phyloP scores from a whole-genome alignment of 345 rosid species.

The Eucalyptus brandiana region DNA sequence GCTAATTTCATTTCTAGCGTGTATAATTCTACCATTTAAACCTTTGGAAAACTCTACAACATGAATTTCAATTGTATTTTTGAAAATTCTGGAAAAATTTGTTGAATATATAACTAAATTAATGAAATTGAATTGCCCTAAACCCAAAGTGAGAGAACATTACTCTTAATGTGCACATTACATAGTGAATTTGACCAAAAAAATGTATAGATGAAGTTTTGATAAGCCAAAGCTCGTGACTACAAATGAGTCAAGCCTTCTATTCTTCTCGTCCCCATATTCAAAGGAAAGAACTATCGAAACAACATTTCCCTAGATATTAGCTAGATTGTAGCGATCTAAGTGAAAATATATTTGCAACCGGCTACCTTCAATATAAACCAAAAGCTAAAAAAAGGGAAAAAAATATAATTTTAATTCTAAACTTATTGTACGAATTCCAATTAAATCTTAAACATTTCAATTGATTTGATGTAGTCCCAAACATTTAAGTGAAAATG shows the following conservation, averaged over 20 bases:
- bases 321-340: too few relatives aligned
- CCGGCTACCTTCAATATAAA: not conserved
- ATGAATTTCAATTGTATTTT: not conserved
- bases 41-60: not conserved
- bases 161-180: not conserved
- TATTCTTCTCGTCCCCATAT: too few relatives aligned
- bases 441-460: not conserved
- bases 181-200: not conserved
- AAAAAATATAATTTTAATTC: too few relatives aligned
- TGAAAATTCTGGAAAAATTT: too few relatives aligned
- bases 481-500: not conserved
- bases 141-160: not conserved
- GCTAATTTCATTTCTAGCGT: not conserved
- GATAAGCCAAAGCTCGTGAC: not conserved
- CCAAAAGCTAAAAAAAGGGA: not conserved
- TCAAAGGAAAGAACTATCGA: too few relatives aligned
- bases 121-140: not conserved
- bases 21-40: not conserved
- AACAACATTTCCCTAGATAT: too few relatives aligned
- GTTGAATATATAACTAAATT: not conserved
- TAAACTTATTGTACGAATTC: too few relatives aligned
- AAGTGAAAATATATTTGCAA: too few relatives aligned
- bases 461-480: not conserved
- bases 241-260: not conserved
- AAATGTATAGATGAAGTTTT: too few relatives aligned